Conservation (phyloP, 192 early-diverging fungal species). For the Coemansia guatemalensis region DNA sequence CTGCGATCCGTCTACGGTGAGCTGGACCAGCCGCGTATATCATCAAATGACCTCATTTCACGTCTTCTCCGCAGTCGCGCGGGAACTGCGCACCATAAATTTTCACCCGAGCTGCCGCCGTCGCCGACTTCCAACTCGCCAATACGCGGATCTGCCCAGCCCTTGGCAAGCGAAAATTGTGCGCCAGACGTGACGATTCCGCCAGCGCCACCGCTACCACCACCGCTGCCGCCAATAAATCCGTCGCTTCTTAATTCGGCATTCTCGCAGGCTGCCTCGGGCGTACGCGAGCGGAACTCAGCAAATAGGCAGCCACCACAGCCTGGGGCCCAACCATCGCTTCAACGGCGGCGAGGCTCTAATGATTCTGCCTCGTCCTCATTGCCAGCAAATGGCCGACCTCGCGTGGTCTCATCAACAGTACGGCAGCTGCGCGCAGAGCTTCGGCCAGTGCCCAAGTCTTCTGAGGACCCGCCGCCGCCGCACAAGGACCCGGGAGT, state of each 20-base stretch:
- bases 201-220: constrained; percentile 22
- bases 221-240: constrained; percentile 17
- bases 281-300: neutral
- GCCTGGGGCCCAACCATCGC: constrained; percentile 4
- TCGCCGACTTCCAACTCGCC: constrained; percentile 14
- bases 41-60: constrained; percentile 34
- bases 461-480: constrained; percentile 8
- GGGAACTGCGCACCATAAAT: constrained; percentile 9
- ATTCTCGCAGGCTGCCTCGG: neutral
- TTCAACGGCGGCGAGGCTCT: neutral
- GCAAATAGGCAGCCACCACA: no score
- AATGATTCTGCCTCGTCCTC: constrained; percentile 8
- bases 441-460: constrained; percentile 11
- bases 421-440: constrained; percentile 19
- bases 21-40: constrained; percentile 23
- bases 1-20: constrained; percentile 50
- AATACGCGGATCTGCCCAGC: neutral
- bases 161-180: neutral
- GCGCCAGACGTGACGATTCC: neutral
- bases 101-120: constrained; percentile 13
- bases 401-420: neutral
- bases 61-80: constrained; percentile 28
- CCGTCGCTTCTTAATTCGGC: neutral
- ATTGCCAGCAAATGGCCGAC: neutral
- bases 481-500: constrained; percentile 49